Evolutionary conservation across 164 flowering plant genomes (phyloP).

Genomic region (Macadamia tetraphylla): DNA sequence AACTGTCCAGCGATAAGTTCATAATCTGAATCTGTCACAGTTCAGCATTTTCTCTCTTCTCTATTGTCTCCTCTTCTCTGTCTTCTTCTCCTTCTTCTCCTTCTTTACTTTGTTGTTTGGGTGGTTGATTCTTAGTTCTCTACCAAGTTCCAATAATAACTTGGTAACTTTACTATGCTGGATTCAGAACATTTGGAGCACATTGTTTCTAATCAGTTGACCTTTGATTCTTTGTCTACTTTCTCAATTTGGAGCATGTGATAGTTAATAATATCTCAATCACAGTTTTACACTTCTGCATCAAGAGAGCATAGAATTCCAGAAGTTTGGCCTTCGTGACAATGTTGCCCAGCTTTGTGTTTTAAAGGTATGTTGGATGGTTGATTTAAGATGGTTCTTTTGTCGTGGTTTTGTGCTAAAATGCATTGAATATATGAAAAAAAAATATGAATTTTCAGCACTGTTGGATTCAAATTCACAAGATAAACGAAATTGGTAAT

Average conservation of each 20-base stretch:
- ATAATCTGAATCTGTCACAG: too few relatives aligned
- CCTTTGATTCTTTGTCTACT: neutral
- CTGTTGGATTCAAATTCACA: neutral
- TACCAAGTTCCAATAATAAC: too few relatives aligned
- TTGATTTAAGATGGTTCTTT: neutral
- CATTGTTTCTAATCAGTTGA: neutral
- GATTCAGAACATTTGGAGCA: too few relatives aligned
- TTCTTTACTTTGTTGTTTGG: too few relatives aligned
- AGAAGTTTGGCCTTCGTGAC: conserved; percentile 70
- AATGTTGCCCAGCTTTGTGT: conserved; percentile 95
- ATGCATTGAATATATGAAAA: neutral
- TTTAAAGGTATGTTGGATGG: conserved; percentile 49
- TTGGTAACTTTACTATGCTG: too few relatives aligned
- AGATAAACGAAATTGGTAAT: neutral
- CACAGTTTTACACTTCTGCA: conserved; percentile 69
- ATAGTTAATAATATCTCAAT: conserved; percentile 5
- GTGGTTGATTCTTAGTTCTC: too few relatives aligned
- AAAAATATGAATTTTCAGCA: neutral
- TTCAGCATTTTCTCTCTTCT: too few relatives aligned
- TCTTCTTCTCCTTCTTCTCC: too few relatives aligned
- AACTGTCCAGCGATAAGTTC: too few relatives aligned
- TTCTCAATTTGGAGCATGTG: conserved; percentile 1
- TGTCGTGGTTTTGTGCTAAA: neutral
- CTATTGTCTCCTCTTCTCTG: too few relatives aligned
- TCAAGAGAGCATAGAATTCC: conserved; percentile 72